Conservation (phyloP, 306 rosid species). For the Cajanus cajan region DNA sequence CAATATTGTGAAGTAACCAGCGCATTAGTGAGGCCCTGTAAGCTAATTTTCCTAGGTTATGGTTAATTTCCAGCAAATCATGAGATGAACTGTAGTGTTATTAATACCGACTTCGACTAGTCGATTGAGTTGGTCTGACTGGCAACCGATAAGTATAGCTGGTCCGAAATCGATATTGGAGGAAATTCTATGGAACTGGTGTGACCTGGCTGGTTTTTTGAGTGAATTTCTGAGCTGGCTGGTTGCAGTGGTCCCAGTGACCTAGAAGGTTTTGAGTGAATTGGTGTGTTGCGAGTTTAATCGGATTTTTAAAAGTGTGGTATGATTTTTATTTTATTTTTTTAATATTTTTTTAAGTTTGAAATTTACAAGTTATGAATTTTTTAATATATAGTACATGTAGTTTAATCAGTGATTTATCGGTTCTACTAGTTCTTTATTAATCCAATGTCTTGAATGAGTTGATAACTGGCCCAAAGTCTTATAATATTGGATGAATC, state of each 20-base stretch:
- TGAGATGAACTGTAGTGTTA: neutral
- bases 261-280: neutral
- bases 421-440: neutral
- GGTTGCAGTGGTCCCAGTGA: neutral
- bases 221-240: neutral
- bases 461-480: neutral
- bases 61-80: neutral
- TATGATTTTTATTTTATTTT: neutral
- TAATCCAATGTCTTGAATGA: neutral
- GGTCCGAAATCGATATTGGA: neutral
- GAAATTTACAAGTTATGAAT: neutral
- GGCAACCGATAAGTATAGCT: neutral
- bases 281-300: neutral
- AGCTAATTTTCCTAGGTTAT: neutral
- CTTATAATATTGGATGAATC: neutral
- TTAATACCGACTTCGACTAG: neutral
- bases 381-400: neutral
- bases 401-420: neutral
- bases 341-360: neutral
- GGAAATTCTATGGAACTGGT: neutral
- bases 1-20: neutral
- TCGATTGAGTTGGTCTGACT: too few relatives aligned
- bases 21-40: neutral
- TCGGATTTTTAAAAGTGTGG: too few relatives aligned
- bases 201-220: too few relatives aligned